Percentiles rank a stretch among this genome's conserved stretches.
phyloP scores from a whole-genome alignment of 2,329 filamentous ascomycete genomes.

The Stagonosporopsis rhizophila region DNA sequence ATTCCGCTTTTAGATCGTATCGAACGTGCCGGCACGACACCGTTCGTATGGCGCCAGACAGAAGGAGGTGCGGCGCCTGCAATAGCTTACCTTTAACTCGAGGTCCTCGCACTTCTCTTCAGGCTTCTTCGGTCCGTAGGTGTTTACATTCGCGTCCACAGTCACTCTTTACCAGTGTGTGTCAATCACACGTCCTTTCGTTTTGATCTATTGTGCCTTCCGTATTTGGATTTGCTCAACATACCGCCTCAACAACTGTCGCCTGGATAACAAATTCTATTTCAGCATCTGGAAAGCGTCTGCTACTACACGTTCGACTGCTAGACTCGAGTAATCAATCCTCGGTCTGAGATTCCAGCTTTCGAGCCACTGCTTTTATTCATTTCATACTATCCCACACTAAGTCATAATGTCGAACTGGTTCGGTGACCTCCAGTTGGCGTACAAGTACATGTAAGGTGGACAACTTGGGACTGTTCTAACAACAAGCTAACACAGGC shows the following conservation, averaged over 20 bases:
- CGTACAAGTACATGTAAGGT: conserved; percentile 49
- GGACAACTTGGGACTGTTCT: background rate
- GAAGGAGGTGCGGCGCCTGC: conserved; percentile 28
- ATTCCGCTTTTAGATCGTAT: conserved; percentile 45
- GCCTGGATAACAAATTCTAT: background rate
- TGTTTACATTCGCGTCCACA: conserved; percentile 29
- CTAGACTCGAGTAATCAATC: background rate
- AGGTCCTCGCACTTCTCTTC: conserved; percentile 28
- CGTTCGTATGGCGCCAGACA: conserved; percentile 35
- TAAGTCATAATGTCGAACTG: conserved; percentile 38
- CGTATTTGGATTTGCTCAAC: conserved; percentile 24
- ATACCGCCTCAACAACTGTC: conserved; percentile 11
- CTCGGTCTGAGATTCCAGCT: background rate
- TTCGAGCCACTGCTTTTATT: background rate
- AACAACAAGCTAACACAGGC: conserved; percentile 15
- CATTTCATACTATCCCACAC: conserved; percentile 3
- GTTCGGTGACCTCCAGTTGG: conserved; percentile 46
- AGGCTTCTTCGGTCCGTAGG: conserved; percentile 26
- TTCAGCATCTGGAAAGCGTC: background rate
- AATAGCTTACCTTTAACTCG: conserved; percentile 33
- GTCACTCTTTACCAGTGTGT: conserved; percentile 40
- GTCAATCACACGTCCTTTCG: conserved; percentile 45
- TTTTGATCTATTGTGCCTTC: conserved; percentile 29
- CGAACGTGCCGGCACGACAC: conserved; percentile 34
- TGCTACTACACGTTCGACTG: background rate